Conservation (phyloP, 1,139 yeast species). For the Pichia sp. region DNA sequence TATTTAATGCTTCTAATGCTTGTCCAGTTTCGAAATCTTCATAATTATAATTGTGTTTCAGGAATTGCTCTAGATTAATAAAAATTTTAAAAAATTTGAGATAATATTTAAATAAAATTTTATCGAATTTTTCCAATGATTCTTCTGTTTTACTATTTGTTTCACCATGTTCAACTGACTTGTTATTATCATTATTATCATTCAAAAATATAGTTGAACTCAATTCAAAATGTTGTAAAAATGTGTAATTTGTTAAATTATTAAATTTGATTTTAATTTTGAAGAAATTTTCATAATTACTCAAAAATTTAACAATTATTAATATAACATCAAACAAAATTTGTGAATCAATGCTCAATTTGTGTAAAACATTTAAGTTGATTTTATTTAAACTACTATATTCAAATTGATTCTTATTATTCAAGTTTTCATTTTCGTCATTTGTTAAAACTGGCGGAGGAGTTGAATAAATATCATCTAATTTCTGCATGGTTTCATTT, state of each 20-base stretch:
- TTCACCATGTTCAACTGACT: not conserved
- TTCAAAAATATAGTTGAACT: conserved; percentile 22
- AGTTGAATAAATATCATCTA: conserved; percentile 13
- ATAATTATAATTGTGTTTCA: conserved; percentile 35
- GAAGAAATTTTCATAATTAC: conserved; percentile 29
- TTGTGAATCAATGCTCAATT: conserved; percentile 31
- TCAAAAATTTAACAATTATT: conserved; percentile 28
- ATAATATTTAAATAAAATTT: conserved; percentile 32
- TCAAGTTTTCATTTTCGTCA: conserved; percentile 1
- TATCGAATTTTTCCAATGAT: conserved; percentile 16
- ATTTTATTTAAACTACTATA: conserved; percentile 21
- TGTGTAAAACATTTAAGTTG: conserved; percentile 26
- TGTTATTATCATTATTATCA: not conserved
- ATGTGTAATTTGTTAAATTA: conserved; percentile 24
- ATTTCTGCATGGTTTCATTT: conserved; percentile 13
- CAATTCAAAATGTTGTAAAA: conserved; percentile 28
- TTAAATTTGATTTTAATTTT: conserved; percentile 26
- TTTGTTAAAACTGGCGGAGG: conserved; percentile 4
- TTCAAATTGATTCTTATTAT: not conserved
- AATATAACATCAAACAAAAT: conserved; percentile 32
- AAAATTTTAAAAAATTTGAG: conserved; percentile 37
- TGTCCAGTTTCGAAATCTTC: conserved; percentile 36
- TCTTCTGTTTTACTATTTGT: conserved; percentile 4
- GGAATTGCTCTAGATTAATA: conserved; percentile 38
- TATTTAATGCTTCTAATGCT: conserved; percentile 9